Percentiles rank a stretch among this genome's conserved stretches.
phyloP scores from a whole-genome alignment of 345 rosid species.

The Gossypium raimondii region DNA sequence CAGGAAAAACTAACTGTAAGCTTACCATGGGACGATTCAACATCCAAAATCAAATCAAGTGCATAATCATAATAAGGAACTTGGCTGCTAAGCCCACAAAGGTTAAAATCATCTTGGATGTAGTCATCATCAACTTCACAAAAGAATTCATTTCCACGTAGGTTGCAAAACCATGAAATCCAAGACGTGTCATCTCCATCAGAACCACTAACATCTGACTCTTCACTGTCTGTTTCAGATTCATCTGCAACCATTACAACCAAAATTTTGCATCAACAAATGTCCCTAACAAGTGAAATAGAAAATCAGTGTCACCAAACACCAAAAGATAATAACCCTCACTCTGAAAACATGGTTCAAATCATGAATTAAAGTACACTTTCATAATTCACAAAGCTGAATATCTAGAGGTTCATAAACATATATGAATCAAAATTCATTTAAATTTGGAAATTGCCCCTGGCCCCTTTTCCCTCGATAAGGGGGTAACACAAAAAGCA shows the following conservation, averaged over 20 bases:
- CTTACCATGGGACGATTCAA: conserved; percentile 92
- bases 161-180: conserved; percentile 96
- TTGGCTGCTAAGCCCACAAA: conserved; percentile 93
- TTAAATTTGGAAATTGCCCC: background rate
- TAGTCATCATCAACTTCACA: conserved; percentile 99
- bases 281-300: background rate
- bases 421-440: background rate
- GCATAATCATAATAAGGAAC: conserved; percentile 96
- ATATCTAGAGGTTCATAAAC: background rate
- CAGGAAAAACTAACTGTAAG: conserved; percentile 38
- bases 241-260: conserved; percentile 42
- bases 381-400: background rate
- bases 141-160: conserved; percentile 94
- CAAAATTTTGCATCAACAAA: conserved; percentile 7
- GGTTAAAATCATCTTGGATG: conserved; percentile 95
- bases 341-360: background rate
- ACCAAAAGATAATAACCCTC: background rate
- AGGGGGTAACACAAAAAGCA: background rate
- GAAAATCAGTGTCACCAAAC: background rate
- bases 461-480: background rate
- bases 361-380: background rate
- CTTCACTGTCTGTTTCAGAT: conserved; percentile 94
- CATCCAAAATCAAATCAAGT: conserved; percentile 93
- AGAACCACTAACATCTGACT: conserved; percentile 94
- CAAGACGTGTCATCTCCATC: conserved; percentile 98